These are phyloP conservation scores for Rhodamnia argentea DNA, from an alignment of 345 rosid species.

Conservation along the genomic window DNA sequence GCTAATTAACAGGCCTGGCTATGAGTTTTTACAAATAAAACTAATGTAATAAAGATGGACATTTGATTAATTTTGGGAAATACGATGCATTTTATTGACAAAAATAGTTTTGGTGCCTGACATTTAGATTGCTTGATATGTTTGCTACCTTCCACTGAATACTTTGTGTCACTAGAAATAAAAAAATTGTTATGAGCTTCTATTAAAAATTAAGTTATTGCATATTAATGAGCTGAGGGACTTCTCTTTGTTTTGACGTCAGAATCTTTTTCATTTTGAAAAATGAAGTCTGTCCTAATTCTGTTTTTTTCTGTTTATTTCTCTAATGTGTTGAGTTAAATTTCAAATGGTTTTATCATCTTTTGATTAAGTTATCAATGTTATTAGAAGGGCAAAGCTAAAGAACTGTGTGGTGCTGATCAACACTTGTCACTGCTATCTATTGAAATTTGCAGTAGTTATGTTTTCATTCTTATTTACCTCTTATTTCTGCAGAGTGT, in stretches of 20 bases:
- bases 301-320: not conserved
- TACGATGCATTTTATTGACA: not conserved
- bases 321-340: not conserved
- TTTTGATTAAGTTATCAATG: not conserved
- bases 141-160: not conserved
- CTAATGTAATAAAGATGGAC: not conserved
- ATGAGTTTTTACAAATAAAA: not conserved
- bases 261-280: not conserved
- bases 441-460: not conserved
- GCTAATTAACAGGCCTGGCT: not conserved
- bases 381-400: not conserved
- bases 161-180: not conserved
- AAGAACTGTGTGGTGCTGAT: not conserved
- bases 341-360: not conserved
- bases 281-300: not conserved
- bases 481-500: constrained; percentile 54
- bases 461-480: not conserved
- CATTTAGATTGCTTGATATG: not conserved
- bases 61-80: not conserved
- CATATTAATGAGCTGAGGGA: not conserved
- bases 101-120: not conserved
- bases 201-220: not conserved
- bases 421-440: not conserved
- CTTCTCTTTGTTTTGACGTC: not conserved
- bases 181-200: not conserved